phyloP scores from a whole-genome alignment of 331 rosid genomes.

The Saraca asoca region DNA sequence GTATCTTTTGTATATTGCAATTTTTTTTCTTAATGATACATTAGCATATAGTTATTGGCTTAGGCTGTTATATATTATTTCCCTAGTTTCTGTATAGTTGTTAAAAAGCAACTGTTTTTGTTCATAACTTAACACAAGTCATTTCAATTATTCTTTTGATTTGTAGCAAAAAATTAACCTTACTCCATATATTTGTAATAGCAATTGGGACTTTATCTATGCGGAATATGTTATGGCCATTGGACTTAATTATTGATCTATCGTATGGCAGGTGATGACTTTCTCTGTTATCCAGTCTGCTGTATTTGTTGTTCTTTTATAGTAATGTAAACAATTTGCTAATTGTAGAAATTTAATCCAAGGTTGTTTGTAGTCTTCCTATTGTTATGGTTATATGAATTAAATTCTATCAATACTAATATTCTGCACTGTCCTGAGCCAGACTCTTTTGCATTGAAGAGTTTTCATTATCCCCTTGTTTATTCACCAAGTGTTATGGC shows the following conservation, averaged over 20 bases:
- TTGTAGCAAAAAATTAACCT: constrained; percentile 17
- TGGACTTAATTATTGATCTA: constrained; percentile 84
- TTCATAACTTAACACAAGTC: constrained; percentile 9
- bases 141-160: constrained; percentile 6
- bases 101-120: constrained; percentile 20
- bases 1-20: constrained; percentile 38
- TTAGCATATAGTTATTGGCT: too few relatives aligned
- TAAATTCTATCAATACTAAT: constrained; percentile 17
- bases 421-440: background rate
- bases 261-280: constrained; percentile 58
- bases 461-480: background rate
- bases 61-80: too few relatives aligned
- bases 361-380: constrained; percentile 17
- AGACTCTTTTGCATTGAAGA: constrained; percentile 7
- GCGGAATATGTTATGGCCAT: constrained; percentile 98
- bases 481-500: background rate
- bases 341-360: constrained; percentile 6
- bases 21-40: background rate
- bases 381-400: constrained; percentile 1
- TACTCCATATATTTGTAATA: constrained; percentile 32
- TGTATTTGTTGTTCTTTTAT: constrained; percentile 1
- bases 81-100: background rate
- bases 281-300: constrained; percentile 11
- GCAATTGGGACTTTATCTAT: constrained; percentile 99
- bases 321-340: background rate